Base-by-base conservation (phyloP, 1,139 yeast genomes). In the Nadsonia starkeyi-henricii region DNA sequence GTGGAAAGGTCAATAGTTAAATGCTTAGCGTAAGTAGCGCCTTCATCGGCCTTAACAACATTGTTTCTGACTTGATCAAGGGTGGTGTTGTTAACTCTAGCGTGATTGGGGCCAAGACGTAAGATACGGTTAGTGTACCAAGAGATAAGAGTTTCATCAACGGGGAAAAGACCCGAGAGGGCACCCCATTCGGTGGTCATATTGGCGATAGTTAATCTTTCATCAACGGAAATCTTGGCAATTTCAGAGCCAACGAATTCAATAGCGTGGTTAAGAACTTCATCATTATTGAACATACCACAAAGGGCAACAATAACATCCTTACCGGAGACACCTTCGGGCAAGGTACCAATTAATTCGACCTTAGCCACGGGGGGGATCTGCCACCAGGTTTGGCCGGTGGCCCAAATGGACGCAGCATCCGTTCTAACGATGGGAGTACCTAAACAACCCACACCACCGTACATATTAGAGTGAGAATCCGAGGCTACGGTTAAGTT, bases 121-220 rank as follows among this genome's bases (percentile, higher is more conserved):
- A 67, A 55, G 49, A 86, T 62, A 60, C 96, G 74, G 47, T 77
- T 66, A 54, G 80, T 72, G 68, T 91, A 91, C 80, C 89, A 91
- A 50, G 81, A 71, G 44, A 88, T 66, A 57, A 88, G 71, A 18
- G 79, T 79, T 21, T 77, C 71, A 63, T 91, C 99, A 20, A 91
- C 88, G 3, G 99, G 97, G 77, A 91, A 91, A 52, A 91, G 70
- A 44, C 99, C 99, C 4, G 96, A 84, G 17, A 91, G 72, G 1
- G 99, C 98, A 58, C 99, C 99, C 99, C 99, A 91, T 68, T 91
- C 99, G 42, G 99, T 91, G 47, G 98, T 91, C 99, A 91, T 91
- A 63, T 91, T 91, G 50, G 98, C 98, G 57, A 91, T 89, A 20
- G 98, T 91, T 56, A 91, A 74, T 63, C 99, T 78, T 67, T 85